Conservation (phyloP, 164 flowering plant species). For the Vitis riparia region DNA sequence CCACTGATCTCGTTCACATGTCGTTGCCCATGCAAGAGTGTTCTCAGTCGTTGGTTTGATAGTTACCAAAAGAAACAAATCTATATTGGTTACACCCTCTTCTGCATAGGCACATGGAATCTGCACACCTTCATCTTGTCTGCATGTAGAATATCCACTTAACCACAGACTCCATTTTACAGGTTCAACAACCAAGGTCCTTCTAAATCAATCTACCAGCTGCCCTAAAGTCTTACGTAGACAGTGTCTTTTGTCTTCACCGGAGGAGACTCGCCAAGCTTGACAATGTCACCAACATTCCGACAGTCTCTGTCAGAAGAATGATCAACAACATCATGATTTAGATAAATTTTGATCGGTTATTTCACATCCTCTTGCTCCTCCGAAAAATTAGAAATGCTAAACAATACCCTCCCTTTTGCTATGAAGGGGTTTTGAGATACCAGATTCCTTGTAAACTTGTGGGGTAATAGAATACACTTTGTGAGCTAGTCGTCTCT, state of each 20-base stretch:
- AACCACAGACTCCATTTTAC: conserved; percentile 86
- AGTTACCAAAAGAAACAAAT: conserved; percentile 92
- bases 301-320: conserved; percentile 94
- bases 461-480: conserved; percentile 93
- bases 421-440: conserved; percentile 33
- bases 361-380: conserved; percentile 44
- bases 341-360: conserved; percentile 90
- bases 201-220: conserved; percentile 86
- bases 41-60: conserved; percentile 99
- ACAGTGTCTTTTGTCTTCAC: conserved; percentile 81
- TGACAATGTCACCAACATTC: conserved; percentile 80
- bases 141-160: conserved; percentile 99
- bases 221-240: conserved; percentile 94
- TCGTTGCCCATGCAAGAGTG: conserved; percentile 69
- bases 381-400: conserved; percentile 24
- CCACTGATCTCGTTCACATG: no score
- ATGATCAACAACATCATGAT: conserved; percentile 98
- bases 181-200: conserved; percentile 95
- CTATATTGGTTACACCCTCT: conserved; percentile 93
- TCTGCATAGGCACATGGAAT: conserved; percentile 94
- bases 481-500: conserved; percentile 77
- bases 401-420: conserved; percentile 74
- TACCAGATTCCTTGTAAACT: conserved; percentile 47
- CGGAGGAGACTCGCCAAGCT: conserved; percentile 88
- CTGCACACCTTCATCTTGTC: conserved; percentile 99